phyloP scores from a whole-genome alignment of 495 filamentous ascomycete species.

The Tuber calosporum region DNA sequence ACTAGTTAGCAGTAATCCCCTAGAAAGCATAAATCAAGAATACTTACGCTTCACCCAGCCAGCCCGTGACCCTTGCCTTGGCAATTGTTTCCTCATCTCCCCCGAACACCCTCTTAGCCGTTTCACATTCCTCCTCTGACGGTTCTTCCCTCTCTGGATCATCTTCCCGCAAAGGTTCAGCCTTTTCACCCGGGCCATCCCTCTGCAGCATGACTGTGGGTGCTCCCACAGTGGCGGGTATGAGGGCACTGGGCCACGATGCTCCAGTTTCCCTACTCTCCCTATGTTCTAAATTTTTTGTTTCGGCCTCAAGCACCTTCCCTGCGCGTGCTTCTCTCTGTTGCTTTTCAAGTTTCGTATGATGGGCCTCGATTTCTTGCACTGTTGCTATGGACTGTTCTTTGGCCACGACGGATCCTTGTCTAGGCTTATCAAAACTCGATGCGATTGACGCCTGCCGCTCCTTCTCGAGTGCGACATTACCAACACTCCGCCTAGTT shows the following conservation, averaged over 20 bases:
- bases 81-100: conserved; percentile 73
- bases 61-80: conserved; percentile 72
- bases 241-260: conserved; percentile 37
- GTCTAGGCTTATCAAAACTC: conserved; percentile 23
- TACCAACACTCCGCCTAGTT: conserved; percentile 35
- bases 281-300: conserved; percentile 12
- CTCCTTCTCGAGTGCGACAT: conserved; percentile 32
- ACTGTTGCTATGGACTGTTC: conserved; percentile 39
- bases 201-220: conserved; percentile 41
- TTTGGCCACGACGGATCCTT: conserved; percentile 31
- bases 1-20: conserved; percentile 18
- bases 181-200: conserved; percentile 38
- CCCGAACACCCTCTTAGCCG: conserved; percentile 73
- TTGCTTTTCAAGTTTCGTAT: conserved; percentile 29
- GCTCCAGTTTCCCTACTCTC: conserved; percentile 17
- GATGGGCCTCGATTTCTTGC: conserved; percentile 34
- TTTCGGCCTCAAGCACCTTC: conserved; percentile 33
- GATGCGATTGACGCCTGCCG: conserved; percentile 26
- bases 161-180: conserved; percentile 28
- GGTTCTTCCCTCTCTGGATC: conserved; percentile 42
- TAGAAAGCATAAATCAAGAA: neutral
- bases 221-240: conserved; percentile 29
- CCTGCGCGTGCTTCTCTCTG: conserved; percentile 23
- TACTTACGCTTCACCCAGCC: conserved; percentile 66
- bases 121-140: conserved; percentile 60